Conservation (phyloP, 83 land plant genomes). For the Picea engelmannii region DNA sequence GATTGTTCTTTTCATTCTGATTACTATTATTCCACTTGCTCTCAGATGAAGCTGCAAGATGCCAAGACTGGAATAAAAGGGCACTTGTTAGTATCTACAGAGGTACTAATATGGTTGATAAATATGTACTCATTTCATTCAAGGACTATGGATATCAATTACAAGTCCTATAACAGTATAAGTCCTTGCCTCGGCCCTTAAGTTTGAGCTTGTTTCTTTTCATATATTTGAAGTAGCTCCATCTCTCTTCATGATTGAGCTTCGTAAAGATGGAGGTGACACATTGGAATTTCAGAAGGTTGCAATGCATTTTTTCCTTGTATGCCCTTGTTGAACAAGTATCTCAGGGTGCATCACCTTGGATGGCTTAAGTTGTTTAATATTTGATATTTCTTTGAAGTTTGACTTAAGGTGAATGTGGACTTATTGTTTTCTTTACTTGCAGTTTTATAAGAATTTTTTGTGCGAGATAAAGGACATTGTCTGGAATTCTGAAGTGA, state of each 20-base stretch:
- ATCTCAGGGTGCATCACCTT: too few relatives aligned
- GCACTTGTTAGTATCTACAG: slow-evolving; percentile 86
- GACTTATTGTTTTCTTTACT: background rate
- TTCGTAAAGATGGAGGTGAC: slow-evolving; percentile 77
- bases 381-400: too few relatives aligned
- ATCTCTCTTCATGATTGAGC: slow-evolving; percentile 84
- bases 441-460: slow-evolving; percentile 51
- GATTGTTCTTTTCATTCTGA: too few relatives aligned
- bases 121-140: background rate
- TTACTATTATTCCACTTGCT: too few relatives aligned
- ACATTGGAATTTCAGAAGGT: slow-evolving; percentile 81
- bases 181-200: too few relatives aligned
- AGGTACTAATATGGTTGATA: slow-evolving; percentile 41
- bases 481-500: slow-evolving; percentile 43
- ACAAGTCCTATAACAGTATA: too few relatives aligned
- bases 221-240: slow-evolving; percentile 90
- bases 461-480: slow-evolving; percentile 39
- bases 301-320: background rate
- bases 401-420: too few relatives aligned
- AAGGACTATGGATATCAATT: too few relatives aligned
- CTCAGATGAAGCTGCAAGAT: slow-evolving; percentile 85
- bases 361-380: too few relatives aligned
- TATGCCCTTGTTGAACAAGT: too few relatives aligned
- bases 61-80: slow-evolving; percentile 90
- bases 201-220: background rate